A percentile compares a stretch with the other conserved stretches of the same genome.
Evolutionary conservation across 495 filamentous ascomycete genomes (phyloP).

Genomic region (Thozetella sp.): DNA sequence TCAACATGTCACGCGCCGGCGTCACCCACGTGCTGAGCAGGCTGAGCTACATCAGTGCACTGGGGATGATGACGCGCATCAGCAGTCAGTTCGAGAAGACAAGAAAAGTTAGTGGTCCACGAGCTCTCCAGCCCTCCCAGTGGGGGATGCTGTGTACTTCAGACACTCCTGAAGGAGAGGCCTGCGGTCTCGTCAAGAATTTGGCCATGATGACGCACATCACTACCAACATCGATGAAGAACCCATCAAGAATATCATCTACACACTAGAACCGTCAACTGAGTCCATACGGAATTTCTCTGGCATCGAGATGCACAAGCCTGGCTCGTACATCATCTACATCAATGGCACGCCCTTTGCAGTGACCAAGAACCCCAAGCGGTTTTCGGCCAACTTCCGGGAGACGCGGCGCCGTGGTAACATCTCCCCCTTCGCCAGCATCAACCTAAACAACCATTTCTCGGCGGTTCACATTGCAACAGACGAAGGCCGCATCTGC

Average conservation of each 20-base stretch:
- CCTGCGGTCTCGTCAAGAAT: constrained; percentile 97
- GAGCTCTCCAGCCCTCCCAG: constrained; percentile 94
- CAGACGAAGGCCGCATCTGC: constrained; percentile 95
- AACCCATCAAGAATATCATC: constrained; percentile 77
- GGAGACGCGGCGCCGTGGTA: constrained; percentile 79
- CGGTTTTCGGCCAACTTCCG: constrained; percentile 83
- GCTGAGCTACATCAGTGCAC: constrained; percentile 91
- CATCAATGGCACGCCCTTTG: constrained; percentile 91
- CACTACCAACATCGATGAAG: constrained; percentile 92
- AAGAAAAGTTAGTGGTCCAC: constrained; percentile 89
- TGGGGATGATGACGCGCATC: constrained; percentile 99
- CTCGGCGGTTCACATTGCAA: constrained; percentile 89
- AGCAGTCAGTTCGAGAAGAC: constrained; percentile 99
- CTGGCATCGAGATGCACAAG: constrained; percentile 80
- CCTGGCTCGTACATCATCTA: constrained; percentile 87
- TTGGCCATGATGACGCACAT: constrained; percentile 99
- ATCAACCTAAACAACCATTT: constrained; percentile 95
- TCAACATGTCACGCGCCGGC: constrained; percentile 97
- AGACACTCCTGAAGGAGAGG: constrained; percentile 97
- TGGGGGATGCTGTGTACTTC: constrained; percentile 97
- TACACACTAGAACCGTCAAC: constrained; percentile 70
- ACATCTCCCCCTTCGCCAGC: constrained; percentile 91
- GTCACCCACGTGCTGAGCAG: constrained; percentile 96
- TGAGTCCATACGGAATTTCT: constrained; percentile 60
- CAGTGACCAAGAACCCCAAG: constrained; percentile 79